Base-by-base conservation (phyloP, 2,329 filamentous ascomycete genomes). In the Fusarium chlamydosporum region DNA sequence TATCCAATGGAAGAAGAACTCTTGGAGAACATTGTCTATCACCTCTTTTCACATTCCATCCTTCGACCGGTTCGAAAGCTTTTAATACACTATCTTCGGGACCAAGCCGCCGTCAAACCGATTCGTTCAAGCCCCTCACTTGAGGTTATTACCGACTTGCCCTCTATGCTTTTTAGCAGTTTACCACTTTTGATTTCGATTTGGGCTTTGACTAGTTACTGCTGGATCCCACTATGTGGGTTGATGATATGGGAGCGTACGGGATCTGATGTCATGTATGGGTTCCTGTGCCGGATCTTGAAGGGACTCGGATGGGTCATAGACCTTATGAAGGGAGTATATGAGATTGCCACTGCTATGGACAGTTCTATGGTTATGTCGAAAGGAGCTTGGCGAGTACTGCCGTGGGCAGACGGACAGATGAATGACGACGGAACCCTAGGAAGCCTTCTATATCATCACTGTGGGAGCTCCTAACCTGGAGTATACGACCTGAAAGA, bases 241-340 rank as follows among this genome's bases (percentile, higher is more conserved):
- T 29, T 71, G 26, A 66, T 69, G 60, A 43, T 71, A 34, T 71
- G 64, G 68, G 68, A 70, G 16, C 67, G 63, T 41, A 50, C 40
- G 7, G 67, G 67, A 15, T 61, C 67, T 41, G 46, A 61, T 52
- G 58, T 71, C 20, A 63, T 56, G 12, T 62, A 71, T 26, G 33
- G 52, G 31, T 27, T 64, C 11, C 38, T 70, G 27, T 68, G 47
- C 27, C 26, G 35, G 31, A 40, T 45, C 2, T 26, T 68, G 20
- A 56, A 53, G 26, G 64, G 50, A 9, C 8, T 64, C 8, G 42
- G 8, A 34, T 48, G 37, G 65, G n/a, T 27, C 23, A 35, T 27
- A 29, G n/a, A 31, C 16, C 12, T 54, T n/a, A 16, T 34, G n/a
- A 40, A 16, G 13, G 40, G 41, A 37, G 40, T 23, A 33, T 47